A percentile compares a stretch with the other conserved stretches of the same genome.
Evolutionary conservation across 2,329 filamentous ascomycete species (phyloP).

Genomic region (Phyllosticta paracitricarpa): DNA sequence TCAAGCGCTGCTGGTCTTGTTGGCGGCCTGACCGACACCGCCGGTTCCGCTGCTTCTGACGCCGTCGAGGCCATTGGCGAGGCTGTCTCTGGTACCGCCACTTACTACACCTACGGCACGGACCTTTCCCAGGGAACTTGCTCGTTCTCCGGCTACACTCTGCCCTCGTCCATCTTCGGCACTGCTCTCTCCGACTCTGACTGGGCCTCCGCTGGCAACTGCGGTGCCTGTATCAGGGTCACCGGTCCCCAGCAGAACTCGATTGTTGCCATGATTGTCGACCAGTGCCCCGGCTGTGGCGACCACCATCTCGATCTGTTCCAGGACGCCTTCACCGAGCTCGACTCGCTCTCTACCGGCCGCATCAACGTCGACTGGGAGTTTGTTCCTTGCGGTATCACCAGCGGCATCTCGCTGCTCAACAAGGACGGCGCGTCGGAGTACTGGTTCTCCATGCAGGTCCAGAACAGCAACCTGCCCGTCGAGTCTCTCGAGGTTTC

Average conservation of each 20-base stretch:
- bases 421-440: constrained; percentile 44
- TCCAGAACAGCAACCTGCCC: constrained; percentile 51
- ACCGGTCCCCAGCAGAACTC: constrained; percentile 46
- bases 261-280: constrained; percentile 56
- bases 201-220: constrained; percentile 48
- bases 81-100: constrained; percentile 21
- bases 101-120: constrained; percentile 23
- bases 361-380: constrained; percentile 42
- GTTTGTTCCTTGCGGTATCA: constrained; percentile 43
- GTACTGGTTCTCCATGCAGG: constrained; percentile 54
- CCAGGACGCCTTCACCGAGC: constrained; percentile 38
- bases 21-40: background rate
- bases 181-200: constrained; percentile 50
- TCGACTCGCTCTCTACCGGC: constrained; percentile 37
- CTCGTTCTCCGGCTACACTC: constrained; percentile 52
- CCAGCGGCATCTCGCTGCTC: constrained; percentile 39
- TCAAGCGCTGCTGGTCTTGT: background rate
- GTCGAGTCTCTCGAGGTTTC: constrained; percentile 51
- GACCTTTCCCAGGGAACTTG: constrained; percentile 49
- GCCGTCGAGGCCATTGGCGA: background rate
- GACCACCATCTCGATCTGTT: constrained; percentile 48
- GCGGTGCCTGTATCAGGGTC: constrained; percentile 53
- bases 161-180: constrained; percentile 50
- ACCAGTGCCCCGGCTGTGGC: constrained; percentile 48
- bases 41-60: background rate